Base-by-base conservation (phyloP, 2,329 filamentous ascomycete genomes). In the Fusarium sarcochroum region DNA sequence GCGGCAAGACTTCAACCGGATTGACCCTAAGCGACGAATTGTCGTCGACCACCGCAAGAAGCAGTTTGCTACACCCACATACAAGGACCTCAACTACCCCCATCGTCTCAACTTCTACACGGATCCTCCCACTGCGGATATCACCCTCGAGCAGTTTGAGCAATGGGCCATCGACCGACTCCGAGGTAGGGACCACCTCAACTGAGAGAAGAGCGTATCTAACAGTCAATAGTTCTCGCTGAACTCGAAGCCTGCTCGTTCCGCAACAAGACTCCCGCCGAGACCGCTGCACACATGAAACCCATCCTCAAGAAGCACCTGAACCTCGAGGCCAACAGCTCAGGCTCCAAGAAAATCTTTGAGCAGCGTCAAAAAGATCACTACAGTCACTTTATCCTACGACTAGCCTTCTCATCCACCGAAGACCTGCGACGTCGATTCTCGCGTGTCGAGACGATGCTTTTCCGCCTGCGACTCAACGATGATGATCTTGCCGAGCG, bases 81-180 rank as follows among this genome's bases (percentile, higher is more conserved):
- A 90, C 84, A 90, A 93, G 79, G 89, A 93, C 70, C 86, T 91
- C 58, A 86, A 91, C 42, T 99, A 98, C 78, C 89, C 91, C 15
- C 87, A 95, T 79, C 91, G 94, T 58, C 87, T 99, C 75, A 99
- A 97, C 84, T 95, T 98, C 80, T 99, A 99, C 82, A 83, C 89
- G 42, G 86, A 91, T 25, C 93, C 96, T 45, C 96, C 96, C 0
- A 98, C 94, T 0, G 92, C 92, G 47, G 96, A 99, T 76, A 96
- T 99, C 73, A 97, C 93, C 0, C 89, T 99, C 41, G 96, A 99
- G 77, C 91, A 99, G 77, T 99, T 99, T 75, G 96, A 99, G 78
- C 94, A 97, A 86, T 99, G 96, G 96, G 96, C 94, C 13, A 98
- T 99, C 75, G 93, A 97, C 75, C 87, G 96, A 58, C 80, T 99